Evolutionary conservation across 495 filamentous ascomycete species (phyloP).

Genomic region (Neurospora sp.): DNA sequence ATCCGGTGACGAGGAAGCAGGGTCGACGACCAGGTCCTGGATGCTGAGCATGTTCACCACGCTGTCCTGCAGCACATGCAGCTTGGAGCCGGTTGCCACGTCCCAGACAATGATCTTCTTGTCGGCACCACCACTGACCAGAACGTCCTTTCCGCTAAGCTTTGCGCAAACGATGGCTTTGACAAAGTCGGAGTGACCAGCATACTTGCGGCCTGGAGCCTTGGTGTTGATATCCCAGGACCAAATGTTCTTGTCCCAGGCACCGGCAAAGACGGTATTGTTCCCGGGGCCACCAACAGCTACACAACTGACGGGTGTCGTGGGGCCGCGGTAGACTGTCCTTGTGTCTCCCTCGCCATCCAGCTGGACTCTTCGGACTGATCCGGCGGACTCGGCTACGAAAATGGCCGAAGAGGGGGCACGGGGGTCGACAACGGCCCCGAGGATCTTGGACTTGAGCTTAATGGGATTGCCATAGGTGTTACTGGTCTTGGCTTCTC

Average conservation of each 20-base stretch:
- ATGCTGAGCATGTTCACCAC: constrained; percentile 63
- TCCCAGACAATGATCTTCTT: constrained; percentile 81
- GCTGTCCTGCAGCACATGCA: constrained; percentile 61
- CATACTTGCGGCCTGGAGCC: constrained; percentile 45
- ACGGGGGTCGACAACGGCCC: constrained; percentile 57
- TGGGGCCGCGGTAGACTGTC: constrained; percentile 59
- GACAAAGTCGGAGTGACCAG: constrained; percentile 85
- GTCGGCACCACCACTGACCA: constrained; percentile 83
- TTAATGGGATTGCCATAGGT: constrained; percentile 70
- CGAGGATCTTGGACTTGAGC: constrained; percentile 78
- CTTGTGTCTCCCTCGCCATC: constrained; percentile 41
- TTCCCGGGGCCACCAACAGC: constrained; percentile 50
- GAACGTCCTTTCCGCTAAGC: constrained; percentile 48
- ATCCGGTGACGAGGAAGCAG: constrained; percentile 34
- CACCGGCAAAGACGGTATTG: constrained; percentile 65
- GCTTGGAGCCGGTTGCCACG: constrained; percentile 48
- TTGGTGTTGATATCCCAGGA: constrained; percentile 60
- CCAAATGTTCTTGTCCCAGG: constrained; percentile 89
- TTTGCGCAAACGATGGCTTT: constrained; percentile 55
- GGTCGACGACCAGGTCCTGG: constrained; percentile 66
- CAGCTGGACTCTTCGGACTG: constrained; percentile 59
- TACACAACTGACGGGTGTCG: constrained; percentile 68
- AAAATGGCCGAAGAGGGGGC: constrained; percentile 50
- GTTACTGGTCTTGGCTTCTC: constrained; percentile 72
- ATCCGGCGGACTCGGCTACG: constrained; percentile 74